These are phyloP conservation scores for Heritiera fomes DNA, from an alignment of 345 rosid genomes.

Conservation along the genomic window DNA sequence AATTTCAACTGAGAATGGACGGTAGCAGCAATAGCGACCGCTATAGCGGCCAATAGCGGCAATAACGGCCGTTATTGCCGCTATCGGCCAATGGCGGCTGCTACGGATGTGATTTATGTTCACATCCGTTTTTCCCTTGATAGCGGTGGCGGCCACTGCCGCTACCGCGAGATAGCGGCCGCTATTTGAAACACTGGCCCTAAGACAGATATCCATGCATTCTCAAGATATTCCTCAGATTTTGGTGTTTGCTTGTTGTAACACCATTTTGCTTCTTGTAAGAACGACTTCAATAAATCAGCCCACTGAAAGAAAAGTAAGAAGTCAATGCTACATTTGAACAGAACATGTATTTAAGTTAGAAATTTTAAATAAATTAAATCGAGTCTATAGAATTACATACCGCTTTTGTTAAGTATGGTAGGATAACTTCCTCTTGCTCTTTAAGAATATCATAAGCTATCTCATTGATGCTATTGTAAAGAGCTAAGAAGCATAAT, in stretches of 20 bases:
- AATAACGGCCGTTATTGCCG: too few species aligned
- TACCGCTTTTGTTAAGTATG: constrained; percentile 37
- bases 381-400: neutral
- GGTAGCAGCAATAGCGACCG: too few species aligned
- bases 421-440: constrained; percentile 26
- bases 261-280: constrained; percentile 48
- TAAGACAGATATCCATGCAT: constrained; percentile 39
- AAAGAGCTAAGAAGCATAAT: constrained; percentile 39
- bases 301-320: constrained; percentile 35
- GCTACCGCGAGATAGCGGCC: too few species aligned
- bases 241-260: constrained; percentile 27
- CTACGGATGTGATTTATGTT: too few species aligned
- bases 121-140: too few species aligned
- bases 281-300: constrained; percentile 42
- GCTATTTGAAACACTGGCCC: too few species aligned
- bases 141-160: too few species aligned
- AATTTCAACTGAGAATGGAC: too few species aligned
- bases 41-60: too few species aligned
- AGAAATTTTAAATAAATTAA: neutral
- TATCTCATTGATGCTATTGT: constrained; percentile 44
- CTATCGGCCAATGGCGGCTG: too few species aligned
- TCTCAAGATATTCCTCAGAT: constrained; percentile 42
- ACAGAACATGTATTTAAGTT: neutral
- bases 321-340: neutral
- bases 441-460: constrained; percentile 39